Conservation (phyloP, 2,329 filamentous ascomycete genomes). For the Ramularia endophylla region DNA sequence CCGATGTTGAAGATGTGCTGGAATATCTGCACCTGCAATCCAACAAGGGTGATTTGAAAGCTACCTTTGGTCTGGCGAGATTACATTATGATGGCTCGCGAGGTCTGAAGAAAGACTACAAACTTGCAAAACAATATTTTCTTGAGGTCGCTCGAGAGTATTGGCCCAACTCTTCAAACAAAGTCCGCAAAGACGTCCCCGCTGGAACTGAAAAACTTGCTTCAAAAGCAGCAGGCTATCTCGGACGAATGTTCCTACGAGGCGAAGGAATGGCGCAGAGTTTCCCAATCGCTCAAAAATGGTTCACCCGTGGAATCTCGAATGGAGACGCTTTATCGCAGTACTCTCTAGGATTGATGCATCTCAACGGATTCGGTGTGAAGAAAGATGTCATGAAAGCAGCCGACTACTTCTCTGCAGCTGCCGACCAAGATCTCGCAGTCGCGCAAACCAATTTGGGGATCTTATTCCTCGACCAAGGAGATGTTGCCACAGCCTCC, state of each 20-base stretch:
- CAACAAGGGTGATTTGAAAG: slow-evolving; percentile 80
- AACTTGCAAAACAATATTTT: slow-evolving; percentile 73
- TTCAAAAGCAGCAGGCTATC: slow-evolving; percentile 75
- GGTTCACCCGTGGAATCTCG: slow-evolving; percentile 74
- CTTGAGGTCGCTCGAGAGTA: slow-evolving; percentile 71
- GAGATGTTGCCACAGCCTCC: slow-evolving; percentile 71
- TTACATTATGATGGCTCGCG: slow-evolving; percentile 84
- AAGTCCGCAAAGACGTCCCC: slow-evolving; percentile 62
- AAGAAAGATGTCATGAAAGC: slow-evolving; percentile 64
- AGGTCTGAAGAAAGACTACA: slow-evolving; percentile 65
- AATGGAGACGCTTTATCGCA: slow-evolving; percentile 78
- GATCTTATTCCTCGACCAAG: slow-evolving; percentile 79
- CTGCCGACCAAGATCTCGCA: slow-evolving; percentile 75
- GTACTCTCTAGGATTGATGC: slow-evolving; percentile 77
- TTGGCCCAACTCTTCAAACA: slow-evolving; percentile 70
- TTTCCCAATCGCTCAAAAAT: slow-evolving; percentile 67
- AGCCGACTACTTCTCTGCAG: slow-evolving; percentile 67
- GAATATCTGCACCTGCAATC: slow-evolving; percentile 91
- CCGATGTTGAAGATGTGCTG: slow-evolving; percentile 85
- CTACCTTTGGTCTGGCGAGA: slow-evolving; percentile 77
- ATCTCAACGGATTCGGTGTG: slow-evolving; percentile 70
- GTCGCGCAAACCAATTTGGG: slow-evolving; percentile 79
- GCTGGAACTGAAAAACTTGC: slow-evolving; percentile 70
- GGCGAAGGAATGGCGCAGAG: slow-evolving; percentile 79
- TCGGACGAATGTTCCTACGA: slow-evolving; percentile 83